Conservation (phyloP, 257 asterid genomes). For the Handroanthus guayacan region DNA sequence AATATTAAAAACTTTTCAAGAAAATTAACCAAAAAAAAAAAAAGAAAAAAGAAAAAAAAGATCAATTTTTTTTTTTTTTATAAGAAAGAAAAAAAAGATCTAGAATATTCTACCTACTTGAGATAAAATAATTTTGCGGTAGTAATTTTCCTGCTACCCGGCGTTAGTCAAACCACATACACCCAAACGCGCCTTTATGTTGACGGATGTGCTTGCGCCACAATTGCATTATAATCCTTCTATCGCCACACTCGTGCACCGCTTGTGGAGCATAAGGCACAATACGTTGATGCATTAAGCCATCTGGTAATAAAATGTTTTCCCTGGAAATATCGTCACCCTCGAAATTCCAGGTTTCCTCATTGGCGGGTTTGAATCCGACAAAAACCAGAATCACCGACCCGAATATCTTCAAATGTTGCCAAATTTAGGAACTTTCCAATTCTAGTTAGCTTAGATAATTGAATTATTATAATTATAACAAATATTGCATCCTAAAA, state of each 20-base stretch:
- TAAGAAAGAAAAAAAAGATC: slow-evolving; percentile 30
- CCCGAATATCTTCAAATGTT: slow-evolving; percentile 4
- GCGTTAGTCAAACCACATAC: slow-evolving; percentile 43
- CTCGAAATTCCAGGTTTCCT: slow-evolving; percentile 26
- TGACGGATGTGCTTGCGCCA: slow-evolving; percentile 43
- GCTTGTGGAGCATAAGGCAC: not conserved
- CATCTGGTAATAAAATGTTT: not conserved
- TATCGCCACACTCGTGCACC: slow-evolving; percentile 21
- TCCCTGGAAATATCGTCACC: slow-evolving; percentile 32
- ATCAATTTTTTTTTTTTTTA: too few species aligned
- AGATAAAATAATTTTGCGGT: slow-evolving; percentile 15
- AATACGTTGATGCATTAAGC: not conserved
- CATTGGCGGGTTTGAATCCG: slow-evolving; percentile 25
- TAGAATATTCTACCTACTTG: slow-evolving; percentile 36
- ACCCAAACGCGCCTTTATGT: slow-evolving; percentile 1
- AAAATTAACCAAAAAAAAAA: not conserved
- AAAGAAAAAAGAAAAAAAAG: not conserved
- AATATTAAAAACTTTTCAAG: not conserved
- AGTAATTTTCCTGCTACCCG: slow-evolving; percentile 27
- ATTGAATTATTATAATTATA: too few species aligned
- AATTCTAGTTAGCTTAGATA: not conserved
- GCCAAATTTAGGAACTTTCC: not conserved
- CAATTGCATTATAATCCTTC: not conserved
- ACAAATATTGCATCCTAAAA: too few species aligned
- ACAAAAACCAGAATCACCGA: slow-evolving; percentile 36